phyloP scores from a whole-genome alignment of 208 protist genomes.

The Entamoeba dispar region DNA sequence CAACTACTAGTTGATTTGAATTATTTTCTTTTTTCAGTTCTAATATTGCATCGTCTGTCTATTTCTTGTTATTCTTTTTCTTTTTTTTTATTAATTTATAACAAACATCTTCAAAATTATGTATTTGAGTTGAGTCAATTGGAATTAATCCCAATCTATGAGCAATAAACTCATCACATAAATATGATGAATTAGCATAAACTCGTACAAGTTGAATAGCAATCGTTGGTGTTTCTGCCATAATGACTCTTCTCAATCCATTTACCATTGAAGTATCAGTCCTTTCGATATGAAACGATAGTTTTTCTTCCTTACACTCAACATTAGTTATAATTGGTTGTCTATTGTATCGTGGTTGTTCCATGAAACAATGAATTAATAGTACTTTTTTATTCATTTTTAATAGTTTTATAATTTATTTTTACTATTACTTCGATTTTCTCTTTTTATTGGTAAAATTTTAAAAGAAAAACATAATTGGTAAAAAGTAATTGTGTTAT shows the following conservation, averaged over 20 bases:
- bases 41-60: neutral
- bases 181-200: conserved; percentile 48
- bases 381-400: too few relatives aligned
- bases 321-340: too few relatives aligned
- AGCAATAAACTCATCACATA: conserved; percentile 87
- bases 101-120: neutral
- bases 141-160: conserved; percentile 87
- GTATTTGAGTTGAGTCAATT: neutral
- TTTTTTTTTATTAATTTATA: too few relatives aligned
- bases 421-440: too few relatives aligned
- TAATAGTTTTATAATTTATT: too few relatives aligned
- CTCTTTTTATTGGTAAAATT: too few relatives aligned
- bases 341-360: too few relatives aligned
- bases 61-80: neutral
- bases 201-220: conserved; percentile 82
- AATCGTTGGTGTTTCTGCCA: conserved; percentile 78
- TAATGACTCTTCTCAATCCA: conserved; percentile 75
- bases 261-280: conserved; percentile 53
- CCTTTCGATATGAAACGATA: neutral
- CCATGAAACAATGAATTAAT: too few relatives aligned
- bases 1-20: neutral
- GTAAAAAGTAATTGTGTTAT: too few relatives aligned
- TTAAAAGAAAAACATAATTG: too few relatives aligned
- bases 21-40: neutral
- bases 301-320: too few relatives aligned